Evolutionary conservation across 495 filamentous ascomycete genomes (phyloP).

Genomic region (Lophium mytilinum): DNA sequence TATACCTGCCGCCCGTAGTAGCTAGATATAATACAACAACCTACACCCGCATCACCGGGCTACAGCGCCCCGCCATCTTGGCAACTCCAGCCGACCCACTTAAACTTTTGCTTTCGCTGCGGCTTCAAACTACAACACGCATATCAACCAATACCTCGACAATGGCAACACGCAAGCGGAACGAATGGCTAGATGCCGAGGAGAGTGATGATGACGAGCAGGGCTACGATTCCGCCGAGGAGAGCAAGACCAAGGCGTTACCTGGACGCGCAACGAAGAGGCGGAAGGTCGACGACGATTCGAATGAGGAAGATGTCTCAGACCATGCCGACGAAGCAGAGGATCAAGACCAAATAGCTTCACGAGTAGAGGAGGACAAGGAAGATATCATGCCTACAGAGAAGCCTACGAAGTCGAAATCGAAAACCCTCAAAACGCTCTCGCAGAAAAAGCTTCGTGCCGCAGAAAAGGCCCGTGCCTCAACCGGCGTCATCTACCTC

Average conservation of each 20-base stretch:
- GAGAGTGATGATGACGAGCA: conserved; percentile 51
- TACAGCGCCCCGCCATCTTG: no score
- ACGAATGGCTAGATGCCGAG: conserved; percentile 65
- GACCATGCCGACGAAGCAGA: conserved; percentile 17
- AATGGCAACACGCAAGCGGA: conserved; percentile 63
- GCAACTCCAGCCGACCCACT: no score
- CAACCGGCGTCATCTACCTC: conserved; percentile 75
- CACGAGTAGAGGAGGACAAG: background rate
- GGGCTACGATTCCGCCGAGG: conserved; percentile 64
- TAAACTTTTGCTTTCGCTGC: no score
- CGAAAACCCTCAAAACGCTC: conserved; percentile 28
- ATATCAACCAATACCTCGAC: background rate
- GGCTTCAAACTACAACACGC: no score
- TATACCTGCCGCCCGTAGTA: no score
- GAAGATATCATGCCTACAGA: background rate
- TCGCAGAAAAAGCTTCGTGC: conserved; percentile 9
- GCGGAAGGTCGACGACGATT: conserved; percentile 44
- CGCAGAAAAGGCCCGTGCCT: conserved; percentile 46
- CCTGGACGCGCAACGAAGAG: conserved; percentile 52
- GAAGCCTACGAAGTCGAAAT: background rate
- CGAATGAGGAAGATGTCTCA: conserved; percentile 17
- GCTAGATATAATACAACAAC: no score
- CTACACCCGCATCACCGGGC: no score
- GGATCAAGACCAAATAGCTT: conserved; percentile 8
- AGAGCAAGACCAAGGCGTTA: conserved; percentile 48